Conservation (phyloP, 2,329 filamentous ascomycete species). For the Phialocephala subalpina region DNA sequence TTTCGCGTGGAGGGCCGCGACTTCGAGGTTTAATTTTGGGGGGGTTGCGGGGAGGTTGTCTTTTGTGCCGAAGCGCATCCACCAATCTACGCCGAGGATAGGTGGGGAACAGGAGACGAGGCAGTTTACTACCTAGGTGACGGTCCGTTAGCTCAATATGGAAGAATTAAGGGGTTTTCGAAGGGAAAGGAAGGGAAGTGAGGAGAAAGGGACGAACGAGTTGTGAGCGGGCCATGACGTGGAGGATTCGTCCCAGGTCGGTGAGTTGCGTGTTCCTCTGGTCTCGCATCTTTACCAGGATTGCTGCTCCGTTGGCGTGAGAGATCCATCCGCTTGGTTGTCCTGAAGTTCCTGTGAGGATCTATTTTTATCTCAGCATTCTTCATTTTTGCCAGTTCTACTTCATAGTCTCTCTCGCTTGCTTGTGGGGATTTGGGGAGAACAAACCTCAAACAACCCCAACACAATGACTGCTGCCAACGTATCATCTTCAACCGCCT, state of each 20-base stretch:
- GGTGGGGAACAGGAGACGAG: constrained; percentile 10
- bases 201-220: constrained; percentile 52
- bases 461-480: constrained; percentile 64
- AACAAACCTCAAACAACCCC: constrained; percentile 62
- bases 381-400: background rate
- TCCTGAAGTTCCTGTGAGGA: constrained; percentile 5
- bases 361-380: background rate
- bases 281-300: constrained; percentile 62
- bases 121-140: constrained; percentile 52
- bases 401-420: background rate
- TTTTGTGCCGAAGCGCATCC: constrained; percentile 20
- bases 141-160: constrained; percentile 55
- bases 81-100: constrained; percentile 10
- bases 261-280: background rate
- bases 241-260: constrained; percentile 53
- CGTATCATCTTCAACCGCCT: constrained; percentile 58
- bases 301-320: constrained; percentile 65
- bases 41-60: constrained; percentile 9
- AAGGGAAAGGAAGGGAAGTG: too few relatives aligned
- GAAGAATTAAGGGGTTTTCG: background rate
- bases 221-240: constrained; percentile 38
- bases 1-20: constrained; percentile 46
- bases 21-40: constrained; percentile 9
- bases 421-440: background rate
- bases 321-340: constrained; percentile 50